Percentiles rank a stretch among this genome's conserved stretches.
Conservation (phyloP, 2,329 filamentous ascomycete genomes). For the Penicillium janthinellum region DNA sequence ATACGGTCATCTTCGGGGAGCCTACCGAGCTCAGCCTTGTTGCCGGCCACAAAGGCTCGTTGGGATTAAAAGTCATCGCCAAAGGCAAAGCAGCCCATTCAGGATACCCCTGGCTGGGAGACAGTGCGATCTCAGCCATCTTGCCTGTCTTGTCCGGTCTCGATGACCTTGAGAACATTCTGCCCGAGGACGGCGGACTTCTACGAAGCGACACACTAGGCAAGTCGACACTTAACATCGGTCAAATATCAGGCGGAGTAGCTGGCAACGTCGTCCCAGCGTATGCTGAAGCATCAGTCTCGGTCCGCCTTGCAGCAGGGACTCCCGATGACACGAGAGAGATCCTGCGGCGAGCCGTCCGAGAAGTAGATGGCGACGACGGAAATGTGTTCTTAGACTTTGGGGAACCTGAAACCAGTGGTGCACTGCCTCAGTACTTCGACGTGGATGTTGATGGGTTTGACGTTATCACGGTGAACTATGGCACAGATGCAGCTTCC, state of each 20-base stretch:
- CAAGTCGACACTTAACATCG: slow-evolving; percentile 82
- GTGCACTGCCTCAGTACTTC: slow-evolving; percentile 67
- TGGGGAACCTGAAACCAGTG: slow-evolving; percentile 54
- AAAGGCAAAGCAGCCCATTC: slow-evolving; percentile 79
- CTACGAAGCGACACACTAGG: neutral
- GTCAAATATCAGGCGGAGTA: slow-evolving; percentile 74
- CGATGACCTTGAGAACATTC: slow-evolving; percentile 56
- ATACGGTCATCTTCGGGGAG: slow-evolving; percentile 84
- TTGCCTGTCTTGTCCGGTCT: slow-evolving; percentile 69
- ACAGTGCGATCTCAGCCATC: slow-evolving; percentile 79
- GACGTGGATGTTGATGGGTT: slow-evolving; percentile 82
- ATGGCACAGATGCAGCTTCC: slow-evolving; percentile 81
- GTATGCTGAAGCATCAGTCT: slow-evolving; percentile 66
- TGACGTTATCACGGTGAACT: slow-evolving; percentile 78
- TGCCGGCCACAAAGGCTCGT: slow-evolving; percentile 84
- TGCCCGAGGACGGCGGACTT: slow-evolving; percentile 56
- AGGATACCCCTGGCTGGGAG: slow-evolving; percentile 86
- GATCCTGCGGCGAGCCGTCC: slow-evolving; percentile 57
- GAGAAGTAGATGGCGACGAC: slow-evolving; percentile 46
- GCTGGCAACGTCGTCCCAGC: slow-evolving; percentile 85
- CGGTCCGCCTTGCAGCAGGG: slow-evolving; percentile 74
- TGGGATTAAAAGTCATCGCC: slow-evolving; percentile 66
- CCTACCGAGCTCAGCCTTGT: slow-evolving; percentile 86
- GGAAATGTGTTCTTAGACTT: slow-evolving; percentile 50
- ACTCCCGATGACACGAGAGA: slow-evolving; percentile 60